Evolutionary conservation across 1,284 basidiomycete species (phyloP).

Genomic region (Macrocybe sp.): DNA sequence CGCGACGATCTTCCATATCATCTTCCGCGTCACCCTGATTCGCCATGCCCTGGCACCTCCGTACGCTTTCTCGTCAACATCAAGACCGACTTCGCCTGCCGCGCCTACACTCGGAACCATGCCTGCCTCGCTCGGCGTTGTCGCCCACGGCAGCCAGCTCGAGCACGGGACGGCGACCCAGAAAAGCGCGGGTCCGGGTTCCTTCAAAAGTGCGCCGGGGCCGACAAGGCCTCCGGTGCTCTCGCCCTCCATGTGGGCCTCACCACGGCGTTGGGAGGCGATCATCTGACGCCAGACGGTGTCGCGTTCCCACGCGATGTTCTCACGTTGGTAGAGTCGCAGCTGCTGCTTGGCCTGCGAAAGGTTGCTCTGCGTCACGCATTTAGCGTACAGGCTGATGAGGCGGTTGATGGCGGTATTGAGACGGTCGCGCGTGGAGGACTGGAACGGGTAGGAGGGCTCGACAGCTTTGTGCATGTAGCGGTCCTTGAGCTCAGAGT

Average conservation of each 20-base stretch:
- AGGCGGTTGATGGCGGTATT: conserved; percentile 60
- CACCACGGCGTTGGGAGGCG: conserved; percentile 75
- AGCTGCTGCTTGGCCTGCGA: conserved; percentile 77
- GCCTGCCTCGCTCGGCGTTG: too few relatives aligned
- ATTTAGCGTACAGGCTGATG: conserved; percentile 79
- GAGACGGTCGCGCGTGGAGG: conserved; percentile 59
- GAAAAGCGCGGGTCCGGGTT: conserved; percentile 16
- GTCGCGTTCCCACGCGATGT: conserved; percentile 92
- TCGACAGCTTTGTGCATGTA: conserved; percentile 83
- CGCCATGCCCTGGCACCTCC: conserved; percentile 28
- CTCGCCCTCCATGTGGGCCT: conserved; percentile 29
- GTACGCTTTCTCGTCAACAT: conserved; percentile 55
- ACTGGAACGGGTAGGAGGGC: conserved; percentile 63
- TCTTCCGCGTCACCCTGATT: conserved; percentile 62
- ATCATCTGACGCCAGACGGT: conserved; percentile 99
- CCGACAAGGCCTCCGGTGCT: conserved; percentile 27
- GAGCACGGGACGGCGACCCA: conserved; percentile 32
- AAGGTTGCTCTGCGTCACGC: conserved; percentile 77
- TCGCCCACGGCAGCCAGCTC: not conserved
- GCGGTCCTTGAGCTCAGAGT: conserved; percentile 65
- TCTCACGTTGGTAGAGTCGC: conserved; percentile 86
- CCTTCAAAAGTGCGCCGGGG: conserved; percentile 18
- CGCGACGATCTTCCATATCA: conserved; percentile 55
- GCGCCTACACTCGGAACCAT: too few relatives aligned
- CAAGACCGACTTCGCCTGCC: conserved; percentile 33